These are phyloP conservation scores for Amanita pallidorosea DNA, from an alignment of 768 basidiomycete genomes.

Conservation along the genomic window DNA sequence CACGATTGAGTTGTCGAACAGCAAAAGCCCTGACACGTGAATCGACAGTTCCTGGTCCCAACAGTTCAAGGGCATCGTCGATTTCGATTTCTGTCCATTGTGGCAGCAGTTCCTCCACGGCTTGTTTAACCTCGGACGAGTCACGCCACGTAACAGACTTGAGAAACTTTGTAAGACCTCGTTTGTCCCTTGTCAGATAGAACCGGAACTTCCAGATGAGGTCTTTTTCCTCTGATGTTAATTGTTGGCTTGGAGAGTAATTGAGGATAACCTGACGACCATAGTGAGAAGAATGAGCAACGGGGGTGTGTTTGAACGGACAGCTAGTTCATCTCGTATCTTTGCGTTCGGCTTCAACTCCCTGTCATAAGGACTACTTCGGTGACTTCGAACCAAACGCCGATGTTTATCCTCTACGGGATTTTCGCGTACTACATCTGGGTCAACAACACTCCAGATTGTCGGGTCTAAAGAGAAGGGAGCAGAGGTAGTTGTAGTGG, in stretches of 20 bases:
- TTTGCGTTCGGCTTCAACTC: slow-evolving; percentile 97
- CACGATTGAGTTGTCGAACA: slow-evolving; percentile 79
- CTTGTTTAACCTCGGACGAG: slow-evolving; percentile 92
- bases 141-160: slow-evolving; percentile 98
- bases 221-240: slow-evolving; percentile 91
- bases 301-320: slow-evolving; percentile 26
- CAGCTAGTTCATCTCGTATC: slow-evolving; percentile 86
- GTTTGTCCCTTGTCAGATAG: slow-evolving; percentile 85
- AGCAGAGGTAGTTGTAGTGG: slow-evolving; percentile 32
- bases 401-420: slow-evolving; percentile 97
- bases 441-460: slow-evolving; percentile 85
- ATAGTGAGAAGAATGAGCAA: not conserved
- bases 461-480: slow-evolving; percentile 55
- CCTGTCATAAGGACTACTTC: slow-evolving; percentile 89
- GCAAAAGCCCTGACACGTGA: slow-evolving; percentile 92
- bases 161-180: slow-evolving; percentile 93
- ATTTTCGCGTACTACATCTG: slow-evolving; percentile 86
- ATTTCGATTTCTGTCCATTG: slow-evolving; percentile 97
- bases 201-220: slow-evolving; percentile 99
- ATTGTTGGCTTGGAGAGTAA: slow-evolving; percentile 79
- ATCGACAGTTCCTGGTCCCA: slow-evolving; percentile 84
- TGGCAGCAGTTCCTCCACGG: slow-evolving; percentile 89
- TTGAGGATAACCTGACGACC: slow-evolving; percentile 69
- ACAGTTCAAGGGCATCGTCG: slow-evolving; percentile 90
- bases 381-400: slow-evolving; percentile 85